Evolutionary conservation across 1,284 basidiomycete genomes (phyloP).

Genomic region (Cutaneotrichosporon dermatis): DNA sequence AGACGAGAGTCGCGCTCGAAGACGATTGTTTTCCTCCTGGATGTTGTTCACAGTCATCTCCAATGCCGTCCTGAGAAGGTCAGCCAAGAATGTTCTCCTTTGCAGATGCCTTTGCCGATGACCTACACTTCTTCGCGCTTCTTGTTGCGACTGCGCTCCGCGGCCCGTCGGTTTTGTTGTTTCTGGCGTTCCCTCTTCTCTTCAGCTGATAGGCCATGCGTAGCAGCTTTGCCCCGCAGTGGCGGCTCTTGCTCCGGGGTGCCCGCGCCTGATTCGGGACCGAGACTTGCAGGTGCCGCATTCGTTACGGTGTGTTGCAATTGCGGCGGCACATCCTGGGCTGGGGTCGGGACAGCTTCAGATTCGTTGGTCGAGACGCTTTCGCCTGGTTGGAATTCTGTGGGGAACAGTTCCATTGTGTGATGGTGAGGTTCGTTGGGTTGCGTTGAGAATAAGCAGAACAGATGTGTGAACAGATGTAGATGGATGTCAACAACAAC

Average conservation of each 20-base stretch:
- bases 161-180: conserved; percentile 44
- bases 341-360: background rate
- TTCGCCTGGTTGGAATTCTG: conserved; percentile 1
- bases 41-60: conserved; percentile 39
- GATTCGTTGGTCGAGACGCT: background rate
- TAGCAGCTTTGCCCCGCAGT: conserved; percentile 13
- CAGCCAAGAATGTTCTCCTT: background rate
- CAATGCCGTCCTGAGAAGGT: conserved; percentile 27
- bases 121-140: conserved; percentile 42
- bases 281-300: background rate
- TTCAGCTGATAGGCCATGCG: conserved; percentile 18
- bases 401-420: conserved; percentile 4
- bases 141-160: conserved; percentile 42
- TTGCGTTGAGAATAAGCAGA: too few species aligned
- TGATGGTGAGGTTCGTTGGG: background rate
- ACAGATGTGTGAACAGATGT: background rate
- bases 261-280: background rate
- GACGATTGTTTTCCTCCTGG: conserved; percentile 40
- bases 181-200: conserved; percentile 43
- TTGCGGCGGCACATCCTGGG: background rate
- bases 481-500: background rate
- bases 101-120: too few species aligned
- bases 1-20: conserved; percentile 30
- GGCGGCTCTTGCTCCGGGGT: conserved; percentile 3
- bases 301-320: background rate